phyloP scores from a whole-genome alignment of 1,284 basidiomycete species.

The Termitomyces sp. region DNA sequence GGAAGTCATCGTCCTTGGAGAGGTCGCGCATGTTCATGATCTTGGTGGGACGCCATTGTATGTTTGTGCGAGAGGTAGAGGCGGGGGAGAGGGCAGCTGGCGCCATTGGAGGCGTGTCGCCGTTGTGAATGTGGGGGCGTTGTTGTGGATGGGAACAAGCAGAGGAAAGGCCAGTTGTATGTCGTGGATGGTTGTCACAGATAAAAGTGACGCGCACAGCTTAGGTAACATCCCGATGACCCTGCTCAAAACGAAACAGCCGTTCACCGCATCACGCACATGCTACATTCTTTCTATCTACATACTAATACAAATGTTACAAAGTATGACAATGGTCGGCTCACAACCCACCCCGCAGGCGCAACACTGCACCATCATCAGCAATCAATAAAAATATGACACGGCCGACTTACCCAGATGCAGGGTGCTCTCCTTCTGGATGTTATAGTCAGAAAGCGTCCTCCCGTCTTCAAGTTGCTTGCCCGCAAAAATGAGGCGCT shows the following conservation, averaged over 20 bases:
- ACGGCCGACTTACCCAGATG: slow-evolving; percentile 33
- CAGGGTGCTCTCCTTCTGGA: slow-evolving; percentile 24
- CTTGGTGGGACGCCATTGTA: slow-evolving; percentile 72
- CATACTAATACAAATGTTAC: slow-evolving; percentile 1
- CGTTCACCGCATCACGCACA: slow-evolving; percentile 14
- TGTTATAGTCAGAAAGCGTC: slow-evolving; percentile 19
- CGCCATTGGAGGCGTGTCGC: slow-evolving; percentile 31
- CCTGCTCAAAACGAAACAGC: slow-evolving; percentile 13
- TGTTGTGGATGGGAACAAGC: slow-evolving; percentile 9
- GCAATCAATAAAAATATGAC: slow-evolving; percentile 9
- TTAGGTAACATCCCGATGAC: slow-evolving; percentile 20
- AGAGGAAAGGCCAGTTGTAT: slow-evolving; percentile 4
- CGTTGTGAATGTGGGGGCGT: slow-evolving; percentile 4
- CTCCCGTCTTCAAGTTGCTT: slow-evolving; percentile 19
- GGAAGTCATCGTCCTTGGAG: slow-evolving; percentile 81
- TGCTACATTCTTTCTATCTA: slow-evolving; percentile 1
- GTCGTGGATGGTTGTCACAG: slow-evolving; percentile 14
- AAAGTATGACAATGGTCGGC: background rate
- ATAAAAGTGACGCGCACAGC: slow-evolving; percentile 20
- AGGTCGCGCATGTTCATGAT: slow-evolving; percentile 85
- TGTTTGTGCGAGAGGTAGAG: slow-evolving; percentile 22
- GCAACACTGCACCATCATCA: slow-evolving; percentile 40
- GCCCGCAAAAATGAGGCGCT: slow-evolving; percentile 18
- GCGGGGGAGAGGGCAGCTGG: slow-evolving; percentile 26
- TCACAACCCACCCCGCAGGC: slow-evolving; percentile 53